Conservation (phyloP, 2,329 filamentous ascomycete genomes). For the Aspergillus melleus region DNA sequence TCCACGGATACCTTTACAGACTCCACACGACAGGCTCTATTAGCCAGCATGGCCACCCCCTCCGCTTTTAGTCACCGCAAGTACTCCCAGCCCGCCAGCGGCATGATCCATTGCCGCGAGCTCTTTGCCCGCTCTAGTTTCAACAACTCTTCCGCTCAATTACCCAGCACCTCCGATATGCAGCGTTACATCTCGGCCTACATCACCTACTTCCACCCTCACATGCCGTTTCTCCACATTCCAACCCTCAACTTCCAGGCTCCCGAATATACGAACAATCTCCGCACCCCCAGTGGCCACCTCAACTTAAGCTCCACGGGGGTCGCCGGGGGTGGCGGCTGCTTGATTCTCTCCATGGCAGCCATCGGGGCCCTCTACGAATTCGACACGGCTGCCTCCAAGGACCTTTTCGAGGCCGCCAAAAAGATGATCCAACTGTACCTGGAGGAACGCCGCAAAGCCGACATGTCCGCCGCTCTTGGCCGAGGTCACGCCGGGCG, state of each 20-base stretch:
- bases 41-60: conserved; percentile 62
- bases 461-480: conserved; percentile 67
- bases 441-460: conserved; percentile 84
- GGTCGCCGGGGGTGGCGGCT: conserved; percentile 75
- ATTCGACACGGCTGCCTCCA: conserved; percentile 74
- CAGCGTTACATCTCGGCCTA: conserved; percentile 90
- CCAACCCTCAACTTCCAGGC: conserved; percentile 89
- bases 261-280: conserved; percentile 61
- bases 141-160: conserved; percentile 47
- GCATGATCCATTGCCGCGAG: conserved; percentile 45
- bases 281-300: conserved; percentile 57
- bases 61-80: conserved; percentile 58
- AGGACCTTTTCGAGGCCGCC: conserved; percentile 84
- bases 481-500: conserved; percentile 53
- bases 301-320: conserved; percentile 54
- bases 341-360: conserved; percentile 82
- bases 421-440: conserved; percentile 96
- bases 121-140: conserved; percentile 36
- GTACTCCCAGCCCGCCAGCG: conserved; percentile 60
- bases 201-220: conserved; percentile 88
- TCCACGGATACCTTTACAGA: conserved; percentile 68
- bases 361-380: conserved; percentile 88
- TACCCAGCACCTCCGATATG: conserved; percentile 81
- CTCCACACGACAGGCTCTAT: conserved; percentile 62
- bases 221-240: conserved; percentile 91